Evolutionary conservation across 139 green algal species (phyloP).

Genomic region (Tetratostichococcus sp.): DNA sequence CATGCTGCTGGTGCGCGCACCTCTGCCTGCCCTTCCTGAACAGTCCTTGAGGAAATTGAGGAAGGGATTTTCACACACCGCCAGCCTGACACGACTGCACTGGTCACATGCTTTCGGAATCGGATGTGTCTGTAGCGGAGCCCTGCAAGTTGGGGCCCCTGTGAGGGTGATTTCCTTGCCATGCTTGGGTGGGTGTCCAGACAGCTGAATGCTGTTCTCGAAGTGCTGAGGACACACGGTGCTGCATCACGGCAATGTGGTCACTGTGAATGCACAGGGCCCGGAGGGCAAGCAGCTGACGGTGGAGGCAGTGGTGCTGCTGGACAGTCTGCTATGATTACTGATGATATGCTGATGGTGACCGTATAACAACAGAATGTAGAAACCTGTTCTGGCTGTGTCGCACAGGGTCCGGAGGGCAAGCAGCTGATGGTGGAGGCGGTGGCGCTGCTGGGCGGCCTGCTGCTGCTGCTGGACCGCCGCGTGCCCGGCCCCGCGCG

Average conservation of each 20-base stretch:
- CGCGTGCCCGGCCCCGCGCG: background rate
- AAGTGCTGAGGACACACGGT: background rate
- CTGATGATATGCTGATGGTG: no score
- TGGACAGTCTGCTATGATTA: background rate
- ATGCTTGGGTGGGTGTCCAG: no score
- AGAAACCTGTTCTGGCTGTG: no score
- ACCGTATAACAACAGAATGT: no score
- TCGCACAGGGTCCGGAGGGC: conserved; percentile 4
- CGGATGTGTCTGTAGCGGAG: no score
- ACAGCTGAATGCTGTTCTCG: background rate
- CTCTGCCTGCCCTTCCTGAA: background rate
- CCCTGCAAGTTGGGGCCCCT: no score
- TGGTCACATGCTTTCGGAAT: no score
- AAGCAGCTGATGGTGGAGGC: conserved; percentile 18
- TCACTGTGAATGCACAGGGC: background rate
- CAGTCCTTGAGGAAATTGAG: background rate
- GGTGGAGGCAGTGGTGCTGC: background rate
- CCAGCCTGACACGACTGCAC: no score
- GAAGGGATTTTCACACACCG: no score
- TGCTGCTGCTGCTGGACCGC: conserved; percentile 11
- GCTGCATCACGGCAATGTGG: no score
- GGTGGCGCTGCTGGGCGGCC: background rate
- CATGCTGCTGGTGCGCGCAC: background rate
- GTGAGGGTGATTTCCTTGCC: no score
- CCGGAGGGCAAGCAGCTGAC: background rate